Conservation (phyloP, 2,329 filamentous ascomycete species). For the Zasmidium angulare region DNA sequence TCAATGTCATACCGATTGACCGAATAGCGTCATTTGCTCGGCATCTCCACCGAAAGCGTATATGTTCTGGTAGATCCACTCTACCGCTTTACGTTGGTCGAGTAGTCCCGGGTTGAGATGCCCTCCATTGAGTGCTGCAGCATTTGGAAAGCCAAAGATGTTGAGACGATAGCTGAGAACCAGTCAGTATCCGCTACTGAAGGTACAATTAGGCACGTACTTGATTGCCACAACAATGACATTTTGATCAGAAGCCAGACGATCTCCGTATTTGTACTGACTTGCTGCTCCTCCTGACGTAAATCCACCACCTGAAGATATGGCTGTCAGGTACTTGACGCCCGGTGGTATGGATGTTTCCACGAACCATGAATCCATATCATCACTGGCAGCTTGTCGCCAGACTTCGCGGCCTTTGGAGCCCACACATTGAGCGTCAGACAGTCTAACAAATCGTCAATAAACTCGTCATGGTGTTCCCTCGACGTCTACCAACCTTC, state of each 20-base stretch:
- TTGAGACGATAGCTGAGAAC: conserved; percentile 26
- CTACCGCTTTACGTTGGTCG: conserved; percentile 39
- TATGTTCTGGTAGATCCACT: conserved; percentile 40
- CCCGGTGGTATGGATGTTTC: background rate
- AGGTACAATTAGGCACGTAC: background rate
- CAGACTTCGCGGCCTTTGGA: conserved; percentile 26
- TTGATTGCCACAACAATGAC: conserved; percentile 20
- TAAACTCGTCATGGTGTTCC: background rate
- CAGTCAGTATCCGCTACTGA: background rate
- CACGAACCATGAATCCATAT: conserved; percentile 30
- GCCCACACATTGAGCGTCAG: conserved; percentile 39
- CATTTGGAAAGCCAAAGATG: conserved; percentile 27
- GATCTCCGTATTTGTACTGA: conserved; percentile 20
- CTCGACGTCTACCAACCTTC: conserved; percentile 3
- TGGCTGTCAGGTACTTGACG: background rate
- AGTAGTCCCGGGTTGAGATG: conserved; percentile 34
- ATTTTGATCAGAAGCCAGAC: conserved; percentile 15
- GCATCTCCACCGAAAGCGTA: conserved; percentile 33
- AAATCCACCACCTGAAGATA: background rate
- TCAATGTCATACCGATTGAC: conserved; percentile 21
- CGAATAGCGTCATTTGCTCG: conserved; percentile 25
- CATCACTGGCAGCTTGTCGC: conserved; percentile 37
- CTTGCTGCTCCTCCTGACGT: conserved; percentile 16
- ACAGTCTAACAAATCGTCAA: conserved; percentile 33
- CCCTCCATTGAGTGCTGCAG: conserved; percentile 23